phyloP scores from a whole-genome alignment of 164 flowering plant genomes.

The Magnolia changhungtana region DNA sequence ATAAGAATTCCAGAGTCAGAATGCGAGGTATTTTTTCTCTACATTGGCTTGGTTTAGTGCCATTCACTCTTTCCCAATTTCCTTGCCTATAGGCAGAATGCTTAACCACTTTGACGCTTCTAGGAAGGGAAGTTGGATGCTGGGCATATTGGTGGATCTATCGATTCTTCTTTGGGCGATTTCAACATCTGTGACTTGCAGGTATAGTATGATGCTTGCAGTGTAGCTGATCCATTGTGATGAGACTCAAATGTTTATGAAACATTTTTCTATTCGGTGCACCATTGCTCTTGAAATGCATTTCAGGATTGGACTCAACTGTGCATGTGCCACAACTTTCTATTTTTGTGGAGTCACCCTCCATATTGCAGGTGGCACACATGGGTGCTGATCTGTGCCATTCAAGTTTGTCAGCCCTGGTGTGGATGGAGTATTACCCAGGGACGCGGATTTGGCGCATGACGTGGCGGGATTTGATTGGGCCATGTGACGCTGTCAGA shows the following conservation, averaged over 20 bases:
- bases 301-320: background rate
- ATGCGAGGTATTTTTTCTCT: slow-evolving; percentile 51
- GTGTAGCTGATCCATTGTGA: background rate
- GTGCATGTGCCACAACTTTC: background rate
- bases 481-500: too few species aligned
- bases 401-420: too few species aligned
- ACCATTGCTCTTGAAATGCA: background rate
- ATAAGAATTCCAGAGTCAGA: slow-evolving; percentile 48
- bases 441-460: too few species aligned
- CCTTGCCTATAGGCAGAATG: background rate
- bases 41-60: background rate
- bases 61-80: background rate
- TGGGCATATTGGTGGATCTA: slow-evolving; percentile 42
- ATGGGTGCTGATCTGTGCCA: too few species aligned
- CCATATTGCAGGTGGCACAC: too few species aligned
- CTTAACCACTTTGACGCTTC: slow-evolving; percentile 5
- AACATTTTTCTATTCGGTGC: background rate
- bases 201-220: slow-evolving; percentile 39
- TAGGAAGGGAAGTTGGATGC: slow-evolving; percentile 57
- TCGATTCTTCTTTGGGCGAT: slow-evolving; percentile 52
- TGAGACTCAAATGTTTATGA: background rate
- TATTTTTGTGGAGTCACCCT: too few species aligned
- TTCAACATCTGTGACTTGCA: slow-evolving; percentile 73
- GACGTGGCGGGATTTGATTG: too few species aligned
- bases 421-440: too few species aligned